These are phyloP conservation scores for Neonectria coccinea DNA, from an alignment of 2,329 filamentous ascomycete species.

Conservation along the genomic window DNA sequence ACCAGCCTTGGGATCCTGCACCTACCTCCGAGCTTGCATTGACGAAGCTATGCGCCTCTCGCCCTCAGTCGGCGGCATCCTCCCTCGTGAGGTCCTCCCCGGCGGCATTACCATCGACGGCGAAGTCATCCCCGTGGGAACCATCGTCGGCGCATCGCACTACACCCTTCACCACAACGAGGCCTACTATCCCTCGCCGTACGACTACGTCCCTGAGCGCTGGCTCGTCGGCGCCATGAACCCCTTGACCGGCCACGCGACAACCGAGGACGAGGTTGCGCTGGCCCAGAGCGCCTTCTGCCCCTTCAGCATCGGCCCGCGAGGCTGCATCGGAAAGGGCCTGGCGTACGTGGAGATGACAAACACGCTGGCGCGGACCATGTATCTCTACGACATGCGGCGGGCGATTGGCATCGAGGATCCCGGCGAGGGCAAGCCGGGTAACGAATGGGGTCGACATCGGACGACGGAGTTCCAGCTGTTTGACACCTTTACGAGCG, in stretches of 20 bases:
- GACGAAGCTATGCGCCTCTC: slow-evolving; percentile 75
- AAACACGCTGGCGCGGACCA: slow-evolving; percentile 69
- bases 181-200: slow-evolving; percentile 70
- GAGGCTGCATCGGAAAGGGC: slow-evolving; percentile 79
- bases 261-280: slow-evolving; percentile 63
- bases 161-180: slow-evolving; percentile 77
- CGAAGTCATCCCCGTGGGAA: slow-evolving; percentile 66
- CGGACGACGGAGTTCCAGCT: slow-evolving; percentile 74
- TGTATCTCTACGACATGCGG: slow-evolving; percentile 72
- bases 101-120: slow-evolving; percentile 68
- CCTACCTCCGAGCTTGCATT: slow-evolving; percentile 73
- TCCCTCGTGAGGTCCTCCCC: slow-evolving; percentile 68
- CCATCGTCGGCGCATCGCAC: slow-evolving; percentile 72
- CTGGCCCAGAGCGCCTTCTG: slow-evolving; percentile 77
- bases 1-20: slow-evolving; percentile 60
- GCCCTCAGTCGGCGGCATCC: slow-evolving; percentile 69
- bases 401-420: slow-evolving; percentile 61
- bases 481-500: slow-evolving; percentile 77
- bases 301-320: slow-evolving; percentile 76
- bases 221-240: slow-evolving; percentile 67
- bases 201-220: slow-evolving; percentile 71
- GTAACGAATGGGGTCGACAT: slow-evolving; percentile 66
- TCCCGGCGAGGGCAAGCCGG: slow-evolving; percentile 63
- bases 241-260: slow-evolving; percentile 50
- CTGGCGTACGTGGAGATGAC: slow-evolving; percentile 76